Conservation (phyloP, 352 stramenopile species). For the Saprolegnia parasitica region DNA sequence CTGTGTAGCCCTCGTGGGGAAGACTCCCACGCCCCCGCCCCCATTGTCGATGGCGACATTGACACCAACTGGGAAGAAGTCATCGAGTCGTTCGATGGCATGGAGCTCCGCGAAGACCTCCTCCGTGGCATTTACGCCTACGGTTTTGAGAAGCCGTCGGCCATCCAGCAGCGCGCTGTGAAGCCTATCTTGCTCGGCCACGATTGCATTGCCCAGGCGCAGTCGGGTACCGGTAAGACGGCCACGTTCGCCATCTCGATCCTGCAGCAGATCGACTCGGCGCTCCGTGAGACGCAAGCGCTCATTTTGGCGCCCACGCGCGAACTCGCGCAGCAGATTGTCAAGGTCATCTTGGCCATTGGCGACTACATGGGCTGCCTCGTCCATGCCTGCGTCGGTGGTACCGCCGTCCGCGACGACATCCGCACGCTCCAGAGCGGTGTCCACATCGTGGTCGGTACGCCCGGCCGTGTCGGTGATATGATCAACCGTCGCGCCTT, state of each 20-base stretch:
- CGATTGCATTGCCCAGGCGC: slow-evolving; percentile 98
- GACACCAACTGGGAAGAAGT: slow-evolving; percentile 98
- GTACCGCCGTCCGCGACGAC: slow-evolving; percentile 97
- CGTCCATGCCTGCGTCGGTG: slow-evolving; percentile 97
- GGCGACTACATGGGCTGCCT: slow-evolving; percentile 96
- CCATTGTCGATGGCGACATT: slow-evolving; percentile 91
- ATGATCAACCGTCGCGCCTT: slow-evolving; percentile 99
- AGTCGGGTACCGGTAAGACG: slow-evolving; percentile 99
- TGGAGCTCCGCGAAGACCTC: slow-evolving; percentile 98
- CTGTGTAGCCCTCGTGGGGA: slow-evolving; percentile 34
- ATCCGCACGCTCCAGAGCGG: slow-evolving; percentile 97
- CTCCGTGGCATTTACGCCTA: slow-evolving; percentile 99
- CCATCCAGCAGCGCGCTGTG: slow-evolving; percentile 99
- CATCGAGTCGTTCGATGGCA: slow-evolving; percentile 98
- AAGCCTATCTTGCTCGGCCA: slow-evolving; percentile 96
- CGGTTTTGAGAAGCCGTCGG: slow-evolving; percentile 99
- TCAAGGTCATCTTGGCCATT: slow-evolving; percentile 95
- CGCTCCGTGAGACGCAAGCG: slow-evolving; percentile 95
- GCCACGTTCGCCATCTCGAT: slow-evolving; percentile 99
- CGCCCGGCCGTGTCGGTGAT: slow-evolving; percentile 97
- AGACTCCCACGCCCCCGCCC: slow-evolving; percentile 57
- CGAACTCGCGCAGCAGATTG: slow-evolving; percentile 99
- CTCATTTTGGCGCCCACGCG: slow-evolving; percentile 99
- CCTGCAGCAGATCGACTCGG: slow-evolving; percentile 96
- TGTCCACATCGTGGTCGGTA: slow-evolving; percentile 98